These are phyloP conservation scores for apple (Malus domestica) DNA, from an alignment of 306 rosid species.

Conservation along the genomic window ASM211411v1 NC_041790.1:34476001-34476500, in stretches of 20 bases:
- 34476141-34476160: background rate
- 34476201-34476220: background rate
- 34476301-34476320: slow-evolving; percentile 26
- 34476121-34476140: background rate
- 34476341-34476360: slow-evolving; percentile 40
- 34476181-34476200: background rate
- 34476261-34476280: slow-evolving; percentile 28
- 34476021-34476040: background rate
- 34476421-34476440: slow-evolving; percentile 60
- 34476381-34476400: slow-evolving; percentile 46
- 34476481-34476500: slow-evolving; percentile 62
- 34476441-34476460: slow-evolving; percentile 45
- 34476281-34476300: slow-evolving; percentile 18
- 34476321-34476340: slow-evolving; percentile 64
- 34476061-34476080: background rate
- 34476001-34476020: slow-evolving; percentile 6
- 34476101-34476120: background rate
- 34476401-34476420: slow-evolving; percentile 59
- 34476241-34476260: background rate
- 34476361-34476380: slow-evolving; percentile 51
- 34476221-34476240: background rate
- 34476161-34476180: background rate
- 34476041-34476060: slow-evolving; percentile 1
- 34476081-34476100: background rate
- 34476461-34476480: slow-evolving; percentile 63